A percentile compares a stretch with the other conserved stretches of the same genome.
Conservation (phyloP, 2,329 filamentous ascomycete species). For the Claviceps humidiphila region DNA sequence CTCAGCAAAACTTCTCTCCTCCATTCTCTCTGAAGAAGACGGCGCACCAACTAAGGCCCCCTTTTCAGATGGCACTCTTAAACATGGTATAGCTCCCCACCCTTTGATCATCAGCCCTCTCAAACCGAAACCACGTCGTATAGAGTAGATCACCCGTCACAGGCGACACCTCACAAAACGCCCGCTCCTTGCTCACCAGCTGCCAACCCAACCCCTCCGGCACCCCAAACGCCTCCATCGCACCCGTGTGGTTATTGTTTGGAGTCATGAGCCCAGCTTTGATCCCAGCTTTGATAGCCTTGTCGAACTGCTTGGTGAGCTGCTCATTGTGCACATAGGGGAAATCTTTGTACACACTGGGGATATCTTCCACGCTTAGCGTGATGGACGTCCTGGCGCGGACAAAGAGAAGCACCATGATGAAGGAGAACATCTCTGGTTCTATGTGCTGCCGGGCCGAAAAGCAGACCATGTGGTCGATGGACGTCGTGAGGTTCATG, state of each 20-base stretch:
- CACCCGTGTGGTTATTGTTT: background rate
- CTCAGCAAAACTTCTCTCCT: no score
- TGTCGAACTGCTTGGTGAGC: background rate
- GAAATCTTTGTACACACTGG: background rate
- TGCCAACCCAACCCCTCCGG: background rate
- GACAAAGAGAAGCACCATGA: background rate
- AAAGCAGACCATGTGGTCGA: background rate
- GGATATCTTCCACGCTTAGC: background rate
- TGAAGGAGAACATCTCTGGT: background rate
- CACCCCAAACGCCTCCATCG: background rate
- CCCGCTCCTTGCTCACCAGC: background rate
- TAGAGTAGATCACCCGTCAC: background rate
- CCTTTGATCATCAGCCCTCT: background rate
- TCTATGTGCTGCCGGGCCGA: background rate
- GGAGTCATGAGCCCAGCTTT: no score
- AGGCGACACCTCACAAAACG: background rate
- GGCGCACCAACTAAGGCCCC: no score
- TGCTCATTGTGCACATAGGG: background rate
- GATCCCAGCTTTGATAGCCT: no score
- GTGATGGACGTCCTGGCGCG: background rate
- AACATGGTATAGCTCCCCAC: background rate
- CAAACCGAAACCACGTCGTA: background rate
- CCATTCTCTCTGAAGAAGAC: no score
- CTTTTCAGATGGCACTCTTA: background rate
- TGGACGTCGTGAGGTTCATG: background rate